A percentile compares a stretch with the other conserved stretches of the same genome.
These are phyloP conservation scores for Leccinum fibrillosum DNA, from an alignment of 768 basidiomycete genomes.

Conservation along the genomic window DNA sequence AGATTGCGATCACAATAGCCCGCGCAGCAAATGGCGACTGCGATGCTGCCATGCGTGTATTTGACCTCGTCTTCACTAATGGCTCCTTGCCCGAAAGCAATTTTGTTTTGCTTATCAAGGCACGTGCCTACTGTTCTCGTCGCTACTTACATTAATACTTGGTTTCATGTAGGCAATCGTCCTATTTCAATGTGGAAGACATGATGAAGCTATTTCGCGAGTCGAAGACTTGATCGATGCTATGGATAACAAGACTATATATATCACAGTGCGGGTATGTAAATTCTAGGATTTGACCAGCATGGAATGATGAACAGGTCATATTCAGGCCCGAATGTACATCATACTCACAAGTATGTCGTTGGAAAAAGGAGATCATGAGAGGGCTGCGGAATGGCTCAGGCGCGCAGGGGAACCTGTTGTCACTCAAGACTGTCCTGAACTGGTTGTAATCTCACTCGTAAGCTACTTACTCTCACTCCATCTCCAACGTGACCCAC, in stretches of 20 bases:
- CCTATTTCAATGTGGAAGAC: conserved; percentile 4
- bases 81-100: neutral
- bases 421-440: neutral
- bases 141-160: neutral
- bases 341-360: neutral
- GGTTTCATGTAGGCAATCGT: conserved; percentile 1
- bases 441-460: conserved; percentile 5
- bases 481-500: neutral
- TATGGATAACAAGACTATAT: neutral
- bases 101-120: conserved; percentile 13
- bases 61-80: conserved; percentile 9
- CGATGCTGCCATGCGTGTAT: neutral
- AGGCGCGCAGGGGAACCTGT: too few relatives aligned
- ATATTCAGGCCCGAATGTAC: conserved; percentile 5
- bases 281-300: neutral
- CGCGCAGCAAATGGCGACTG: neutral
- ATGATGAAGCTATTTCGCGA: neutral
- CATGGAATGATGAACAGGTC: neutral
- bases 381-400: neutral
- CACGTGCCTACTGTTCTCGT: accelerated
- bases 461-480: neutral
- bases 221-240: neutral
- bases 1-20: conserved; percentile 6
- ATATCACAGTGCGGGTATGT: conserved; percentile 5
- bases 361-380: neutral